Percentiles rank a stretch among this genome's conserved stretches.
Evolutionary conservation across 1,284 basidiomycete species (phyloP).

Genomic region (Ceratobasidium sp.): DNA sequence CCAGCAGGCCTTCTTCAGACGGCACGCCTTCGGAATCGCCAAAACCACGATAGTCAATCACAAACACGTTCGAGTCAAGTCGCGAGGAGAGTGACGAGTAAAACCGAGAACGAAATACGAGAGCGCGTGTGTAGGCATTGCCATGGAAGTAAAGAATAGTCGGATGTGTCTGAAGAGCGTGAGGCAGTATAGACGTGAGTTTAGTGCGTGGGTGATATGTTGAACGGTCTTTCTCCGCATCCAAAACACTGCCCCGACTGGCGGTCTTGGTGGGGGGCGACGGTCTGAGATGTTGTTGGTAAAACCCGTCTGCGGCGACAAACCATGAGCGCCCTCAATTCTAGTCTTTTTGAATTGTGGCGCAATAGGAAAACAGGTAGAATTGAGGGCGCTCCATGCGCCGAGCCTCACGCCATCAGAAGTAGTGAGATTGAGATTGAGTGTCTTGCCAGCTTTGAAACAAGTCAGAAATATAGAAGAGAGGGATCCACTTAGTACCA

Average conservation of each 20-base stretch:
- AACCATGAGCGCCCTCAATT: no score
- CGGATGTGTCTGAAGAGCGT: constrained; percentile 72
- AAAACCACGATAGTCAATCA: constrained; percentile 92
- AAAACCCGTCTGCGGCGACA: constrained; percentile 78
- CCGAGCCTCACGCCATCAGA: constrained; percentile 85
- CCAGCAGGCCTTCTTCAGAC: constrained; percentile 76
- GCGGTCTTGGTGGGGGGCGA: constrained; percentile 47
- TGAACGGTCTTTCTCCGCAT: constrained; percentile 49
- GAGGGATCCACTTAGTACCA: neutral
- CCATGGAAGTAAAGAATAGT: constrained; percentile 93
- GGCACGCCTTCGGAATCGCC: constrained; percentile 88
- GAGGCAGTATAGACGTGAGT: constrained; percentile 54
- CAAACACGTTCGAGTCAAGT: constrained; percentile 81
- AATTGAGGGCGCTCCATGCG: no score
- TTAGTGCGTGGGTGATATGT: constrained; percentile 33
- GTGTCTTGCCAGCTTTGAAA: constrained; percentile 78
- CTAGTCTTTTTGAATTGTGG: neutral
- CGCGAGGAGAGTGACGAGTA: constrained; percentile 75
- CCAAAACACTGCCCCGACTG: constrained; percentile 46
- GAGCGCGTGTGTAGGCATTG: constrained; percentile 85
- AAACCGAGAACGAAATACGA: constrained; percentile 71
- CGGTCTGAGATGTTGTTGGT: constrained; percentile 56
- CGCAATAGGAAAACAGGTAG: constrained; percentile 65
- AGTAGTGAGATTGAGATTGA: constrained; percentile 79
- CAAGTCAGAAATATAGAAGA: constrained; percentile 1